Conservation (phyloP, 1,284 basidiomycete genomes). For the Sanghuangporus baumii region DNA sequence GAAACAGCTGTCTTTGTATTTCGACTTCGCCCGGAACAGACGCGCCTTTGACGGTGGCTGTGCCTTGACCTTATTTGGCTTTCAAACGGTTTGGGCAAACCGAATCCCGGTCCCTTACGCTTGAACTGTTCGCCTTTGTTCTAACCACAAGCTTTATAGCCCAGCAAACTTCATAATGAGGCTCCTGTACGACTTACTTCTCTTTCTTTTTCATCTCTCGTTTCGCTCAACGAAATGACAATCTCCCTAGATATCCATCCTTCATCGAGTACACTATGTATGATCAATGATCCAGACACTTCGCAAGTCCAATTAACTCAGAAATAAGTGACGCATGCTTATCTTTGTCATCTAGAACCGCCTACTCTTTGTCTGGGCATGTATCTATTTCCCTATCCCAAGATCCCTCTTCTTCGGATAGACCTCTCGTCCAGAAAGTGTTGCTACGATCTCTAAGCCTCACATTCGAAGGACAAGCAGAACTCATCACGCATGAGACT, state of each 20-base stretch:
- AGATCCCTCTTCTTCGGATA: conserved; percentile 43
- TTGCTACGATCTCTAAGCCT: conserved; percentile 61
- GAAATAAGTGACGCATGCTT: neutral
- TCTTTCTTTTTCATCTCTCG: neutral
- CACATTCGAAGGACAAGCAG: conserved; percentile 74
- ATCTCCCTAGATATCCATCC: conserved; percentile 58
- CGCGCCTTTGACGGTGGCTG: neutral
- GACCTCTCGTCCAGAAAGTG: conserved; percentile 41
- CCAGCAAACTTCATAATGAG: neutral
- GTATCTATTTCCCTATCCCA: conserved; percentile 53
- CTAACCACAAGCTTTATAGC: neutral
- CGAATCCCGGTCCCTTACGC: neutral
- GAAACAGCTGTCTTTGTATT: neutral
- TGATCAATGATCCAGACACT: conserved; percentile 62
- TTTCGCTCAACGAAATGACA: conserved; percentile 40
- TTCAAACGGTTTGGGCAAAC: neutral
- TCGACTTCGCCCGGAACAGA: neutral
- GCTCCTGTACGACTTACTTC: neutral
- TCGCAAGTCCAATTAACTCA: conserved; percentile 41
- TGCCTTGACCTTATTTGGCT: neutral
- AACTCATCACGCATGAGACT: conserved; percentile 48
- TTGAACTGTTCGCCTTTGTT: neutral
- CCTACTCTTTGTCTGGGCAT: conserved; percentile 74
- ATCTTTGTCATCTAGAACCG: conserved; percentile 40
- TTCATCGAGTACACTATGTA: conserved; percentile 44